These are phyloP conservation scores for Pichia nanzhaoensis DNA, from an alignment of 805 yeast genomes.

Conservation along the genomic window DNA sequence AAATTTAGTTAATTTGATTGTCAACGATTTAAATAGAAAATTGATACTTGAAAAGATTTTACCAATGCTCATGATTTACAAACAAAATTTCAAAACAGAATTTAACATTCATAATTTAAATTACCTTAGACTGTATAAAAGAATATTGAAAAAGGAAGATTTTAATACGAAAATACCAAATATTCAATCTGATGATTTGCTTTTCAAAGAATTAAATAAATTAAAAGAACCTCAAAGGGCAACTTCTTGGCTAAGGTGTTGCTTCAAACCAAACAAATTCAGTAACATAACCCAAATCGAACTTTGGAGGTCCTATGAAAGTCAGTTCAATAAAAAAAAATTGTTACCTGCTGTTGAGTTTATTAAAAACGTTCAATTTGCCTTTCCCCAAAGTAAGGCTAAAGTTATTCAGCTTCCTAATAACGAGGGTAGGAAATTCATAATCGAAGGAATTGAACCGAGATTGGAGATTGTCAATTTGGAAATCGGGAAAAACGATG, in stretches of 20 bases:
- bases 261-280: slow-evolving; percentile 68
- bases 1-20: slow-evolving; percentile 46
- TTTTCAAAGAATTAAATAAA: slow-evolving; percentile 53
- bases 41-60: slow-evolving; percentile 51
- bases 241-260: slow-evolving; percentile 88
- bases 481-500: slow-evolving; percentile 39
- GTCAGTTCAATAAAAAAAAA: slow-evolving; percentile 65
- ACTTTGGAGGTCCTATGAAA: slow-evolving; percentile 91
- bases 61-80: slow-evolving; percentile 53
- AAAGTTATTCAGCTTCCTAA: slow-evolving; percentile 73
- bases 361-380: slow-evolving; percentile 86
- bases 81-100: slow-evolving; percentile 34
- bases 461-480: slow-evolving; percentile 51
- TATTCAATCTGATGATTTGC: slow-evolving; percentile 26
- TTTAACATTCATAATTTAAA: slow-evolving; percentile 29
- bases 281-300: slow-evolving; percentile 94
- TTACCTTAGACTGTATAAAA: slow-evolving; percentile 38
- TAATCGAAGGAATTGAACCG: slow-evolving; percentile 92
- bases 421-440: slow-evolving; percentile 63
- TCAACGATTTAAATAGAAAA: slow-evolving; percentile 41
- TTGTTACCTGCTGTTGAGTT: slow-evolving; percentile 93
- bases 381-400: slow-evolving; percentile 84
- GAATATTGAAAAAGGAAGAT: slow-evolving; percentile 36
- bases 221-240: slow-evolving; percentile 86
- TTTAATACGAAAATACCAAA: slow-evolving; percentile 12